Conservation (phyloP, 106 monocot genomes). For the Dendrobium officinale region DNA sequence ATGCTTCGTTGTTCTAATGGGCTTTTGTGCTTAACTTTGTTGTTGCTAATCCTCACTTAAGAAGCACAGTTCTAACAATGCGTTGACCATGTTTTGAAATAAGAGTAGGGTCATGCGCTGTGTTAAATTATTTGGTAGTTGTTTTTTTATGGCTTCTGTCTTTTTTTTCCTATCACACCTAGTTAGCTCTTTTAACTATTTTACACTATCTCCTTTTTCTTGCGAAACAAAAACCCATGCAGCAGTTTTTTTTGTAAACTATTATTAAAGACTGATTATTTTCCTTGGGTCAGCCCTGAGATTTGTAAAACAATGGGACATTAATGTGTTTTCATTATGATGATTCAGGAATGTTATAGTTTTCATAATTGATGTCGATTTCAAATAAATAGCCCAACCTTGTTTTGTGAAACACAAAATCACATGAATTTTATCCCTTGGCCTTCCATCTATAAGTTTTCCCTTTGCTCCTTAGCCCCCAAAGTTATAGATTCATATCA, state of each 20-base stretch:
- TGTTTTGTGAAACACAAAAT: too few species aligned
- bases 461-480: too few species aligned
- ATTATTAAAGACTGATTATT: neutral
- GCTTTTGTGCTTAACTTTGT: neutral
- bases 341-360: neutral
- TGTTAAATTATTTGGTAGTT: neutral
- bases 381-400: too few species aligned
- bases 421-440: too few species aligned
- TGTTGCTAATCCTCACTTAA: neutral
- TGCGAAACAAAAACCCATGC: neutral
- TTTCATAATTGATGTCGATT: neutral
- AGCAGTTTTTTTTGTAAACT: neutral
- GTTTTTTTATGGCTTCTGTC: neutral
- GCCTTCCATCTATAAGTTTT: too few species aligned
- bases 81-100: neutral
- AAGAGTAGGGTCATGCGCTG: neutral
- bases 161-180: neutral
- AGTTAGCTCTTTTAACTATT: neutral
- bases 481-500: too few species aligned
- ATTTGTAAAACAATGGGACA: neutral
- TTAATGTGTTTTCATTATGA: neutral
- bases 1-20: neutral
- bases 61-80: neutral
- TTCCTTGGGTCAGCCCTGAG: neutral
- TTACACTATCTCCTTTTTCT: neutral